Evolutionary conservation across 805 yeast species (phyloP), one percentile per base, ranked within the genome.

Genomic region (Lipomyces spencermartinsiae): DNA sequence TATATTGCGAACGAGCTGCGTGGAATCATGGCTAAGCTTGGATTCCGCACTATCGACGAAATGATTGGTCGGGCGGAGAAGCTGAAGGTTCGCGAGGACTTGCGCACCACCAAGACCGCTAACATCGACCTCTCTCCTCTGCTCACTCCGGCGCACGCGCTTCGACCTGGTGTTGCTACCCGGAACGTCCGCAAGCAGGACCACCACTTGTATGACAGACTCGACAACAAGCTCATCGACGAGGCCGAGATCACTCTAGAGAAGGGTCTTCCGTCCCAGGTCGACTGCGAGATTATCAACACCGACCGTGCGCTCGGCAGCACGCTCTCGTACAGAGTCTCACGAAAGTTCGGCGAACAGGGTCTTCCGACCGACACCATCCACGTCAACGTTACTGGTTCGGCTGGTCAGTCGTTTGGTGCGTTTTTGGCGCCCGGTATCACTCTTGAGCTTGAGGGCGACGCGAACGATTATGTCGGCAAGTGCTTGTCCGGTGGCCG

Each of bases 361-460:
- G 97, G 98, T 46, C 84, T 94, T 76, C 99, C 99, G 25, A 94
- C 92, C 75, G 98, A 95, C 80, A 95, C 98, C 19, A 90, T 94
- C 73, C 98, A 93, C 74, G 98, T 93, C 56, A 90, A 93, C 77
- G 86, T 91, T 66, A 85, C 84, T 76, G 99, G 99, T 72, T 89
- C 93, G 66, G 99, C 99, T 35, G 99, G 99, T 76, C 99, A 94
- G 83, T 93, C 98, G 2, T 94, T 95, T 77, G 99, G 99, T 83
- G 99, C 98, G 1, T 94, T 92, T 84, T 85, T 95, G 75, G 97
- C 98, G 60, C 89, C 97, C 5, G 99, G 99, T 83, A 89, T 94
- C 71, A 95, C 98, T 10, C 87, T 94, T 76, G 97, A 92, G 79
- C 84, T 94, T 73, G 97, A 92, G 82, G 99, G 99, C 83, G 99